Evolutionary conservation across 2,329 filamentous ascomycete genomes (phyloP).

Genomic region (Periconia digitata): DNA sequence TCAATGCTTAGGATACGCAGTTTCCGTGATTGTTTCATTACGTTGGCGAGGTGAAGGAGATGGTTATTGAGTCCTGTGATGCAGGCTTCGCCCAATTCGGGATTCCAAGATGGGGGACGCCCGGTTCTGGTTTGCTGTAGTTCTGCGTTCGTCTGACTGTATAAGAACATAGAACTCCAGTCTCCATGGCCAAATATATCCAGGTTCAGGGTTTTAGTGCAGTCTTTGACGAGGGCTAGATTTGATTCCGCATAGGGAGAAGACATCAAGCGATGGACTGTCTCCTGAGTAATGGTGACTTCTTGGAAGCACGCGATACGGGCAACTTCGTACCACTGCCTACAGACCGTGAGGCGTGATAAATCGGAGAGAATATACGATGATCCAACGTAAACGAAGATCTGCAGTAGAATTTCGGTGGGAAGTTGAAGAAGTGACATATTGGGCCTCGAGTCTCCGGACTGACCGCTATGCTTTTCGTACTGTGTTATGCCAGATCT

Average conservation of each 20-base stretch:
- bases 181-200: conserved; percentile 21
- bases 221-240: conserved; percentile 22
- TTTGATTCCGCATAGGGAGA: conserved; percentile 18
- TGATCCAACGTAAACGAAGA: conserved; percentile 21
- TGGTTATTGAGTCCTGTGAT: conserved; percentile 19
- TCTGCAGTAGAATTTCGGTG: conserved; percentile 19
- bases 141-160: no score
- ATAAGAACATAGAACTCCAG: conserved; percentile 19
- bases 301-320: conserved; percentile 19
- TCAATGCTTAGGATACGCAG: conserved; percentile 20
- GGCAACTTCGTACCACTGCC: conserved; percentile 22
- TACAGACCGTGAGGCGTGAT: conserved; percentile 22
- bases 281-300: conserved; percentile 18
- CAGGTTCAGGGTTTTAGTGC: conserved; percentile 20
- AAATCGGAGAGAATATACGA: conserved; percentile 23
- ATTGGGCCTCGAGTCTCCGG: conserved; percentile 1
- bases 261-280: conserved; percentile 19
- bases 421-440: conserved; percentile 24
- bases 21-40: conserved; percentile 20
- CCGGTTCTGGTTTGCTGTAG: no score
- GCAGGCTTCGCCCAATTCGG: conserved; percentile 17
- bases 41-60: conserved; percentile 17
- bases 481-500: background rate
- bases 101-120: conserved; percentile 14
- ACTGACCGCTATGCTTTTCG: background rate